Conservation (phyloP, 2,329 filamentous ascomycete species). For the Aspergillus sp. region DNA sequence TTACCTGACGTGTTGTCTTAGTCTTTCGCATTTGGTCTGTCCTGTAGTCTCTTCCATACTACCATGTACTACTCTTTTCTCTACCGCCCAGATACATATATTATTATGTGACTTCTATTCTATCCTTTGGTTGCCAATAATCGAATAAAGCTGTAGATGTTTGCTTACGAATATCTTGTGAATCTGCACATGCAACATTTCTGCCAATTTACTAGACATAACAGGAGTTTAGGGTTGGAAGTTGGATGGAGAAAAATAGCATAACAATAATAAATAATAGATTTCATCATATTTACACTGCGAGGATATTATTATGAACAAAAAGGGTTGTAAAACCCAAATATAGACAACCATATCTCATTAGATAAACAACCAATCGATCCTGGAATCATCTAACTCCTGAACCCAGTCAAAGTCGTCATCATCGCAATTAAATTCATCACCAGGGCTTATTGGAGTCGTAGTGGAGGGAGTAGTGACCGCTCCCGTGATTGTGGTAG, state of each 20-base stretch:
- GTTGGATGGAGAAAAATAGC: too few species aligned
- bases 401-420: slow-evolving; percentile 42
- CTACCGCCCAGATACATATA: not conserved
- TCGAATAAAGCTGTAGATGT: not conserved
- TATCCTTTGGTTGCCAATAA: not conserved
- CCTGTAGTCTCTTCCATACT: not conserved
- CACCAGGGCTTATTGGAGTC: slow-evolving; percentile 3
- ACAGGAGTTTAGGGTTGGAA: too few species aligned
- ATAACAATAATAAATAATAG: too few species aligned
- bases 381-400: slow-evolving; percentile 39
- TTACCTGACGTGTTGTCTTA: slow-evolving; percentile 21
- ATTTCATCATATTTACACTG: too few species aligned
- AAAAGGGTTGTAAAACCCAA: not conserved
- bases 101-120: not conserved
- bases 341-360: not conserved
- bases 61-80: not conserved
- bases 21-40: slow-evolving; percentile 10
- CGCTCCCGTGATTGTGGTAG: not conserved
- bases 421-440: slow-evolving; percentile 28
- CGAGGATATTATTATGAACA: too few species aligned
- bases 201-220: too few species aligned
- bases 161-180: too few species aligned
- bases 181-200: too few species aligned
- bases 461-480: slow-evolving; percentile 3
- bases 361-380: slow-evolving; percentile 45